A percentile compares a stretch with the other conserved stretches of the same genome.
phyloP scores from a whole-genome alignment of 192 early-diverging fungal species.

The Backusella luteola region DNA sequence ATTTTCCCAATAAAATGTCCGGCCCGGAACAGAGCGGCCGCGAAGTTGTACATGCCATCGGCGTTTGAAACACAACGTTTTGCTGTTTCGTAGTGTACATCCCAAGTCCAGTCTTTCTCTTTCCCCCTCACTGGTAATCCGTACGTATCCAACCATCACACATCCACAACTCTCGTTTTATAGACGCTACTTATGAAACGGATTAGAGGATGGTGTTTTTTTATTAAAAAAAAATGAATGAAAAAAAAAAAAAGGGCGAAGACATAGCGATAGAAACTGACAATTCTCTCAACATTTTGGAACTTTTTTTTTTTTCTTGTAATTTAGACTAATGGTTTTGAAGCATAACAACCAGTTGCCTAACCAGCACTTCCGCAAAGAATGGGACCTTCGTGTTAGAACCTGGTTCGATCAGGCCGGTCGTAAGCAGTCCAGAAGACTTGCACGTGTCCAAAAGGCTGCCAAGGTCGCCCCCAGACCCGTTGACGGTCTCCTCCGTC shows the following conservation, averaged over 20 bases:
- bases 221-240: background rate
- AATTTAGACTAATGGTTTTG: conserved; percentile 47
- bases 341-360: conserved; percentile 96
- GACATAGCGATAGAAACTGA: background rate
- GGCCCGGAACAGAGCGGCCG: background rate
- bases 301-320: background rate
- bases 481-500: conserved; percentile 93
- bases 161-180: background rate
- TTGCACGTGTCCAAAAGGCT: conserved; percentile 92
- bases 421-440: conserved; percentile 89
- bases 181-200: background rate
- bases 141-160: conserved; percentile 21
- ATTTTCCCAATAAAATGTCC: background rate
- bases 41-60: background rate
- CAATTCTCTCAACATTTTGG: background rate
- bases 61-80: background rate
- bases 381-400: conserved; percentile 95
- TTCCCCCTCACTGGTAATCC: conserved; percentile 29
- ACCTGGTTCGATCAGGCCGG: conserved; percentile 99
- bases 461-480: conserved; percentile 95
- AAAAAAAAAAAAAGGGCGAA: background rate
- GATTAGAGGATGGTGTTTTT: background rate
- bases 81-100: conserved; percentile 10
- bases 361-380: conserved; percentile 97
- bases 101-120: conserved; percentile 19